These are phyloP conservation scores for Hyaloscypha hepaticicola DNA, from an alignment of 495 filamentous ascomycete genomes.

Conservation along the genomic window DNA sequence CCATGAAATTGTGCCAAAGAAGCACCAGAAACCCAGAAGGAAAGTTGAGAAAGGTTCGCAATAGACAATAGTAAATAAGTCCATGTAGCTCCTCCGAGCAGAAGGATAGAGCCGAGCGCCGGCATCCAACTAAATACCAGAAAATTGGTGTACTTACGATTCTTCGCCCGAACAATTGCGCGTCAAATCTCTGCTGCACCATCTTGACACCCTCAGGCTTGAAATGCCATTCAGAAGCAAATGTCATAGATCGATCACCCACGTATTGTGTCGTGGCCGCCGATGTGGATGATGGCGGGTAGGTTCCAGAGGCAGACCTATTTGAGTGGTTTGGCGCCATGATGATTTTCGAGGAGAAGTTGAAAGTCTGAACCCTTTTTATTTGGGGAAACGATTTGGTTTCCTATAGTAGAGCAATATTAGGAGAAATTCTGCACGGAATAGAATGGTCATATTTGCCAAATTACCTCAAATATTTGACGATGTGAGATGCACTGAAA, in stretches of 20 bases:
- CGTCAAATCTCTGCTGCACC: conserved; percentile 9
- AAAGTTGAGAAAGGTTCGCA: too few relatives aligned
- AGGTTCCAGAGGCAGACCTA: neutral
- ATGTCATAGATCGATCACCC: conserved; percentile 30
- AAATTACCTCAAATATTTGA: neutral
- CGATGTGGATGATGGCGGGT: neutral
- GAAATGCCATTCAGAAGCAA: conserved; percentile 37
- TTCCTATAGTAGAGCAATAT: neutral
- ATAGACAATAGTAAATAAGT: too few relatives aligned
- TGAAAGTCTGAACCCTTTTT: neutral
- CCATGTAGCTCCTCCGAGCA: too few relatives aligned
- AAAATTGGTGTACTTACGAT: conserved; percentile 1
- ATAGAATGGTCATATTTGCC: too few relatives aligned
- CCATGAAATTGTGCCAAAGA: too few relatives aligned
- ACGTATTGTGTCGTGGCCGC: neutral
- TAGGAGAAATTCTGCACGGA: too few relatives aligned
- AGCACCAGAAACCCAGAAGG: too few relatives aligned
- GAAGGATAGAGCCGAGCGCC: too few relatives aligned
- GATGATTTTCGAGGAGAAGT: neutral
- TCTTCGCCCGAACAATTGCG: neutral
- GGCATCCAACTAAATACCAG: neutral
- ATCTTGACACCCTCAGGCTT: conserved; percentile 31
- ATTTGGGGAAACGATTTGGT: neutral
- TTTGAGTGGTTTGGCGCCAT: neutral
- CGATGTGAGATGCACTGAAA: neutral